A percentile compares a stretch with the other conserved stretches of the same genome.
phyloP scores from a whole-genome alignment of 2,329 filamentous ascomycete genomes.

The Penicillium griseofulvum region DNA sequence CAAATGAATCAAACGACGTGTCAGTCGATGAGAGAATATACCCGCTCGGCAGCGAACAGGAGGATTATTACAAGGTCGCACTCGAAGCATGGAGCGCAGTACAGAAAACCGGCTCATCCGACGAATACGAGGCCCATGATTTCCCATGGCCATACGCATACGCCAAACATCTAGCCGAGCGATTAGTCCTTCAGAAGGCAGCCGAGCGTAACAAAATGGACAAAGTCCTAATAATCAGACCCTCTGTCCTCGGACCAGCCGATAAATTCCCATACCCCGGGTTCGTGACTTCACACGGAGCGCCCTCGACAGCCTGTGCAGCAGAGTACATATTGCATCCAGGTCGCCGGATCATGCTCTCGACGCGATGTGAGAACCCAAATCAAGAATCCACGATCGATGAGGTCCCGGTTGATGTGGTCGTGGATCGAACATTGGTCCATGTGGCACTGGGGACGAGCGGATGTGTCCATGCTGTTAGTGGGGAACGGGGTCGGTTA shows the following conservation, averaged over 20 bases:
- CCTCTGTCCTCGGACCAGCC: constrained; percentile 24
- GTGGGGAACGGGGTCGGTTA: constrained; percentile 18
- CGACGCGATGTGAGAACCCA: constrained; percentile 19
- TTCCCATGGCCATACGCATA: constrained; percentile 7
- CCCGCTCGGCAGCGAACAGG: constrained; percentile 8
- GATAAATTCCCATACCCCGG: constrained; percentile 22
- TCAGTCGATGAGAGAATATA: constrained; percentile 19
- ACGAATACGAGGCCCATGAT: constrained; percentile 23
- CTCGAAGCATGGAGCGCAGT: constrained; percentile 16
- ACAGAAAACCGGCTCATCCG: constrained; percentile 28
- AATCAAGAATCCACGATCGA: constrained; percentile 21
- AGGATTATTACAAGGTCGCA: constrained; percentile 10
- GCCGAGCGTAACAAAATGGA: constrained; percentile 14
- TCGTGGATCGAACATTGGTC: constrained; percentile 21
- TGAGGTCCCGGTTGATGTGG: constrained; percentile 27
- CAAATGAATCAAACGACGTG: constrained; percentile 13
- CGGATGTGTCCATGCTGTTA: constrained; percentile 23
- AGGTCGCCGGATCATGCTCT: constrained; percentile 15
- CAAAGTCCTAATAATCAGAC: constrained; percentile 24
- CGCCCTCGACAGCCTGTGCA: constrained; percentile 18
- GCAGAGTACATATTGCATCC: constrained; percentile 22
- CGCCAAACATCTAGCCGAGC: constrained; percentile 10
- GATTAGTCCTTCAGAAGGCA: constrained; percentile 17
- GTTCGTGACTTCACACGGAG: constrained; percentile 17
- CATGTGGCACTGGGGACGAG: constrained; percentile 18